Evolutionary conservation across 2,329 filamentous ascomycete species (phyloP), one percentile per base, ranked within the genome.

Genomic region (Metarhizium rileyi): DNA sequence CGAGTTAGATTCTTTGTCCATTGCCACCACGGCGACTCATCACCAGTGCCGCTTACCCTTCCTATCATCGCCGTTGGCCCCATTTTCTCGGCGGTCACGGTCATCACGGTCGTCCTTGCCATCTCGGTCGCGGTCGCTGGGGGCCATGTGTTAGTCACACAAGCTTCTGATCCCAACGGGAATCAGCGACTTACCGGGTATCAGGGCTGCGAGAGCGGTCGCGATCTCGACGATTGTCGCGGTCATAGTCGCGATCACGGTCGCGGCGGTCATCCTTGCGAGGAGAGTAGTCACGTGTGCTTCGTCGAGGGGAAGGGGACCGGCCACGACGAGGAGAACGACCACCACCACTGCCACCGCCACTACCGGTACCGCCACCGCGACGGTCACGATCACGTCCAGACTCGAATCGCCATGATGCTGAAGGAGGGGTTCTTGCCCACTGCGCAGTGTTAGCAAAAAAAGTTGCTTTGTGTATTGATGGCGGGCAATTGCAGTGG

Each of bases 371-470:
- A 18, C 51, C 51, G 40, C 48, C 77, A 56, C 61, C 61, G 53
- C 73, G 75, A 52, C 81, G 79, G 53, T 85, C 81, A 56, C 83
- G 86, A 62, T 89, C 86, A 62, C 86, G 83, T 53, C 90, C 91
- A 58, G 89, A 90, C 69, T 96, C 93, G 66, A 98, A 98, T 54
- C 93, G 87, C 93, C 93, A 98, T 27, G 90, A 97, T 48, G 93
- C 93, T 58, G 93, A 97, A 46, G 93, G 93, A 62, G 93, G 93
- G 63, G 93, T 98, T 61, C 93, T 88, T 62, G 93, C 93, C 93
- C 93, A 98, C 93, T 98, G 56, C n/a, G 1, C 30, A 5, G 9
- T 14, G 49, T 56, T 35, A 57, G 52, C 30, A 33, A 46, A 22
- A 14, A n/a, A n/a, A n/a, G n/a, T n/a, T 27, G 27, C 12, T 23